Conservation (phyloP, 371 early-diverging fungal genomes). For the Entomophthora muscae region DNA sequence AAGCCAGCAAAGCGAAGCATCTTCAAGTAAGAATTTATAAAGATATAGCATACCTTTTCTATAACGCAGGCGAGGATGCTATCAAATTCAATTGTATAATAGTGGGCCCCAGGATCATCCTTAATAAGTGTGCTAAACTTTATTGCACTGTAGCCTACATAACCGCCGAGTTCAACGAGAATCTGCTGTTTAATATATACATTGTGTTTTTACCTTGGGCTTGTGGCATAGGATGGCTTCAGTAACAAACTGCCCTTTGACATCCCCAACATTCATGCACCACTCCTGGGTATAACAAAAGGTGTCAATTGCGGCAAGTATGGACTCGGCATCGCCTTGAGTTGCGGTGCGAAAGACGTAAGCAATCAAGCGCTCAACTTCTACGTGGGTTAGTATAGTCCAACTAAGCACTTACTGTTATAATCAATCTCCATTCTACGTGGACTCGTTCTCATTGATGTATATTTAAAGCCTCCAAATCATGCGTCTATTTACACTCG, state of each 20-base stretch:
- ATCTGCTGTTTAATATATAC: slow-evolving; percentile 5
- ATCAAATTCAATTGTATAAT: slow-evolving; percentile 12
- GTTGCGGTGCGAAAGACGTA: neutral
- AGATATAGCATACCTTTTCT: neutral
- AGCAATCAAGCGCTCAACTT: neutral
- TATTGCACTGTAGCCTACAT: slow-evolving; percentile 13
- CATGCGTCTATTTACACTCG: too few species aligned
- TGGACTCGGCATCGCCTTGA: neutral
- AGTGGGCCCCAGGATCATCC: slow-evolving; percentile 9
- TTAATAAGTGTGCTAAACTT: slow-evolving; percentile 10
- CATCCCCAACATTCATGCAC: slow-evolving; percentile 15
- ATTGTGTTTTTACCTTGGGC: slow-evolving; percentile 9
- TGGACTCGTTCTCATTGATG: too few species aligned
- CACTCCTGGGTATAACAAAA: neutral
- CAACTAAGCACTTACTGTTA: neutral
- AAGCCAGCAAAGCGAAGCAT: slow-evolving; percentile 12
- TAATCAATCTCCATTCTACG: slow-evolving; percentile 1
- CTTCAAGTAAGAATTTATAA: neutral
- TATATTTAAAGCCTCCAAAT: too few species aligned
- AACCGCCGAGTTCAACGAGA: slow-evolving; percentile 11
- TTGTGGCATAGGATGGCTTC: slow-evolving; percentile 8
- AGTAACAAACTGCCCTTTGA: slow-evolving; percentile 12
- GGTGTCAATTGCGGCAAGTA: neutral
- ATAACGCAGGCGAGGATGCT: slow-evolving; percentile 9
- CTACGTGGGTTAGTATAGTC: slow-evolving; percentile 1